These are phyloP conservation scores for Cladosporium halotolerans DNA, from an alignment of 2,329 filamentous ascomycete genomes.

Conservation along the genomic window DNA sequence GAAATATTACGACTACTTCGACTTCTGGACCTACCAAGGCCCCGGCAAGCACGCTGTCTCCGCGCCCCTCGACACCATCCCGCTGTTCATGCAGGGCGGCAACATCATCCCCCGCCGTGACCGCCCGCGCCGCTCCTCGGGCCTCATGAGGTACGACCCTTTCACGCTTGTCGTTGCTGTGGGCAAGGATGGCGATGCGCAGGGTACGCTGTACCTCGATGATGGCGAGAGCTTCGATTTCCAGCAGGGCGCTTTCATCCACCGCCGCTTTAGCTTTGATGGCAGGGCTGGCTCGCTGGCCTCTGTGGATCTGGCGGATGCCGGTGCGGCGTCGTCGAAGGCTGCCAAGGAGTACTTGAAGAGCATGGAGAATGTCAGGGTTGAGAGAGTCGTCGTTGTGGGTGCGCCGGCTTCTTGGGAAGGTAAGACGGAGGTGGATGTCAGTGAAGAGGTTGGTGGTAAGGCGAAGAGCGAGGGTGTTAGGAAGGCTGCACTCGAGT, in stretches of 20 bases:
- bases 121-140: conserved; percentile 73
- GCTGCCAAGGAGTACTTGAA: conserved; percentile 70
- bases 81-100: conserved; percentile 85
- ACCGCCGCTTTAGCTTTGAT: conserved; percentile 68
- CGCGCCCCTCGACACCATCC: conserved; percentile 79
- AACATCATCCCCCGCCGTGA: conserved; percentile 90
- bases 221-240: conserved; percentile 92
- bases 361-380: conserved; percentile 66
- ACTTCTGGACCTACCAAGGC: conserved; percentile 68
- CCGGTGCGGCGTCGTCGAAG: conserved; percentile 46
- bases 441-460: conserved; percentile 54
- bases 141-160: conserved; percentile 88
- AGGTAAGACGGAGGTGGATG: conserved; percentile 54
- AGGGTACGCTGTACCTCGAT: conserved; percentile 81
- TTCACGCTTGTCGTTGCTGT: conserved; percentile 83
- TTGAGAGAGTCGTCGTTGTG: conserved; percentile 81
- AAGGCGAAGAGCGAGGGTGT: conserved; percentile 34
- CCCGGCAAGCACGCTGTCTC: conserved; percentile 66
- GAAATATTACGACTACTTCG: conserved; percentile 93
- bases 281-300: conserved; percentile 51
- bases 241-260: conserved; percentile 77
- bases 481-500: conserved; percentile 54
- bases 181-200: conserved; percentile 61
- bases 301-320: conserved; percentile 56
- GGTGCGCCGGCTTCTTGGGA: conserved; percentile 71